Conservation (phyloP, 1,284 basidiomycete species). For the Somion occarium region DNA sequence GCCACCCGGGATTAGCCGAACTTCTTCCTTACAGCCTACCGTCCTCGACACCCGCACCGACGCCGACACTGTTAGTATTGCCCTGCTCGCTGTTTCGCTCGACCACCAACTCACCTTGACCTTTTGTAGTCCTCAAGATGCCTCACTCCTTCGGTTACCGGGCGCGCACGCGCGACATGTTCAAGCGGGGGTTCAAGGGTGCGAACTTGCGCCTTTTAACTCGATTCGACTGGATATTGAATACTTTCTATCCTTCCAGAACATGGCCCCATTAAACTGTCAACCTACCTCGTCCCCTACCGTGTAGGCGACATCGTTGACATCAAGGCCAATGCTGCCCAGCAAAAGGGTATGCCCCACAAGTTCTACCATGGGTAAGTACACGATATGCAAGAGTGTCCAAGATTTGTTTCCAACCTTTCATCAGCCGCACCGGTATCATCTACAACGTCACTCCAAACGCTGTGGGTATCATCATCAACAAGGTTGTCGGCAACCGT, state of each 20-base stretch:
- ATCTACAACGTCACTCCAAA: constrained; percentile 97
- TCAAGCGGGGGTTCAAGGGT: constrained; percentile 98
- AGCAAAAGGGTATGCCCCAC: constrained; percentile 99
- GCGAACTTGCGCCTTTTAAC: constrained; percentile 22
- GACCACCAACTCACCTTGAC: constrained; percentile 15
- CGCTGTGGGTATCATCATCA: constrained; percentile 94
- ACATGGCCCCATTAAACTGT: constrained; percentile 87
- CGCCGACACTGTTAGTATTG: constrained; percentile 33
- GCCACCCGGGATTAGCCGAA: constrained; percentile 30
- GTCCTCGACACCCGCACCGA: constrained; percentile 35
- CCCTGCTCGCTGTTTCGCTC: constrained; percentile 20
- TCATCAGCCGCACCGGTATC: constrained; percentile 90
- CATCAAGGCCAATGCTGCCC: constrained; percentile 98
- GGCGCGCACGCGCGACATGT: constrained; percentile 99
- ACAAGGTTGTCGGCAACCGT: constrained; percentile 99
- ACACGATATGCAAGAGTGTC: no score
- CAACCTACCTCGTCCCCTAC: constrained; percentile 93
- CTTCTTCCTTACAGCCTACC: constrained; percentile 12
- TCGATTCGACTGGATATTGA: constrained; percentile 8
- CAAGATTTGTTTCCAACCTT: constrained; percentile 3
- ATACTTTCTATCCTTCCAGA: constrained; percentile 43
- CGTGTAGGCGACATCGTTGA: constrained; percentile 98
- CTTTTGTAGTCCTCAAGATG: constrained; percentile 69
- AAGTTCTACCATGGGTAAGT: constrained; percentile 90
- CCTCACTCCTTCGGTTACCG: constrained; percentile 99